Evolutionary conservation across 2,329 filamentous ascomycete genomes (phyloP).

Genomic region (Westerdykella aurantiaca): DNA sequence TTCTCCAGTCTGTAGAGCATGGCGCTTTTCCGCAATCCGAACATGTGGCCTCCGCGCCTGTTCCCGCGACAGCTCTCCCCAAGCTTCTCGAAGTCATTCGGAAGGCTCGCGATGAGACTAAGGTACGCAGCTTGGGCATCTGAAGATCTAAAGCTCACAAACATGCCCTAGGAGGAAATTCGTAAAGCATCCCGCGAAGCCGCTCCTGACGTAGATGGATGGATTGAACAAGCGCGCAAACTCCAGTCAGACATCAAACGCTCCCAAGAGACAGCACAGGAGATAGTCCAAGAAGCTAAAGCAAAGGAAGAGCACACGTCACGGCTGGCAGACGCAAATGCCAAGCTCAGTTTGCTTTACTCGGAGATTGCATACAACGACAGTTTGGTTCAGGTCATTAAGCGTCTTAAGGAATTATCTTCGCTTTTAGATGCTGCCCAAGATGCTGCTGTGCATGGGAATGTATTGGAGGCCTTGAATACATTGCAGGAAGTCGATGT

Average conservation of each 20-base stretch:
- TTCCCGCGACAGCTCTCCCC: slow-evolving; percentile 46
- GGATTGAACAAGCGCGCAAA: slow-evolving; percentile 78
- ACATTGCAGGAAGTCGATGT: slow-evolving; percentile 46
- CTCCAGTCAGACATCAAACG: slow-evolving; percentile 80
- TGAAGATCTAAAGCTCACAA: slow-evolving; percentile 1
- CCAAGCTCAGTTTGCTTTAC: slow-evolving; percentile 52
- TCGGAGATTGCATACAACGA: slow-evolving; percentile 57
- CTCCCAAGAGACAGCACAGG: slow-evolving; percentile 70
- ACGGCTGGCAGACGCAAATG: slow-evolving; percentile 56
- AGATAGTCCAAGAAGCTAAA: slow-evolving; percentile 74
- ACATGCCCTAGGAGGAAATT: slow-evolving; percentile 57
- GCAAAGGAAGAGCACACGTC: slow-evolving; percentile 58
- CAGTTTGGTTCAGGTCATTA: slow-evolving; percentile 46
- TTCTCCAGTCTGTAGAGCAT: slow-evolving; percentile 59
- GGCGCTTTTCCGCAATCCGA: slow-evolving; percentile 54
- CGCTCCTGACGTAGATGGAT: slow-evolving; percentile 73
- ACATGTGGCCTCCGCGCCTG: slow-evolving; percentile 48
- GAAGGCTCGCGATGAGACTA: slow-evolving; percentile 49
- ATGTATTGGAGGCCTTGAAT: slow-evolving; percentile 46
- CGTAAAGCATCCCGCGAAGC: slow-evolving; percentile 69
- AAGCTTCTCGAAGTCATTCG: slow-evolving; percentile 48
- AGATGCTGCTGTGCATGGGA: slow-evolving; percentile 40
- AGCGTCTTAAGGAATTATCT: slow-evolving; percentile 48
- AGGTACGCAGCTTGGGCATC: slow-evolving; percentile 36
- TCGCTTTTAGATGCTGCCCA: slow-evolving; percentile 45